Evolutionary conservation across 495 filamentous ascomycete species (phyloP).

Genomic region (Hyaloscypha bicolor): DNA sequence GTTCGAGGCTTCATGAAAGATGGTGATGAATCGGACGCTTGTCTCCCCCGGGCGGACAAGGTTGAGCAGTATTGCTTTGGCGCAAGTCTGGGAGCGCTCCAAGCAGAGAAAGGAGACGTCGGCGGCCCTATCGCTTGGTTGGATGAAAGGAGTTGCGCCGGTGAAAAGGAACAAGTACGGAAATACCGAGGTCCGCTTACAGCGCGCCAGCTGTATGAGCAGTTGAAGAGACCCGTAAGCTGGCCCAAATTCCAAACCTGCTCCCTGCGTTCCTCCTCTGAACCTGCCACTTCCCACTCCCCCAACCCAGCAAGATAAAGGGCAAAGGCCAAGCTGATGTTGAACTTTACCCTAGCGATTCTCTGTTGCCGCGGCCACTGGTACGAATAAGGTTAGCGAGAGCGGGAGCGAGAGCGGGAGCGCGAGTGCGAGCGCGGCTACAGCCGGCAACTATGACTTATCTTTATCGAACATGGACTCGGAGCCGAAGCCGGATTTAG

Average conservation of each 20-base stretch:
- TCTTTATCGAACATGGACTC: neutral
- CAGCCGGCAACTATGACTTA: neutral
- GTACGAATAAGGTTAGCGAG: neutral
- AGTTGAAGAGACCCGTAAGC: constrained; percentile 9
- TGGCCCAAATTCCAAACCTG: neutral
- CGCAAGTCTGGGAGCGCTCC: neutral
- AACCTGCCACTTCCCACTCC: neutral
- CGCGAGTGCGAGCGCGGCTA: neutral
- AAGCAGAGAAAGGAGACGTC: constrained; percentile 2
- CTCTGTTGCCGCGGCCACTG: neutral
- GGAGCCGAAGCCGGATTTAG: neutral
- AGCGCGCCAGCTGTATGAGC: constrained; percentile 3
- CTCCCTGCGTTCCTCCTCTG: neutral
- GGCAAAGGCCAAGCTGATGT: neutral
- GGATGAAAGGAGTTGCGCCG: constrained; percentile 5
- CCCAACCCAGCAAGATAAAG: constrained; percentile 2
- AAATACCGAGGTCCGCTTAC: constrained; percentile 1
- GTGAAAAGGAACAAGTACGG: neutral
- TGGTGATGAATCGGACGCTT: constrained; percentile 6
- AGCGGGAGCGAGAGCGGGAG: neutral
- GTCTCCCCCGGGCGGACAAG: constrained; percentile 11
- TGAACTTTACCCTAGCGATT: constrained; percentile 3
- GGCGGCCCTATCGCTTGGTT: neutral
- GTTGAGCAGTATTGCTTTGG: constrained; percentile 12
- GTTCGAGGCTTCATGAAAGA: constrained; percentile 12